Base-by-base conservation (phyloP, 1,284 basidiomycete species). In the Apiotrichum domesticum region DNA sequence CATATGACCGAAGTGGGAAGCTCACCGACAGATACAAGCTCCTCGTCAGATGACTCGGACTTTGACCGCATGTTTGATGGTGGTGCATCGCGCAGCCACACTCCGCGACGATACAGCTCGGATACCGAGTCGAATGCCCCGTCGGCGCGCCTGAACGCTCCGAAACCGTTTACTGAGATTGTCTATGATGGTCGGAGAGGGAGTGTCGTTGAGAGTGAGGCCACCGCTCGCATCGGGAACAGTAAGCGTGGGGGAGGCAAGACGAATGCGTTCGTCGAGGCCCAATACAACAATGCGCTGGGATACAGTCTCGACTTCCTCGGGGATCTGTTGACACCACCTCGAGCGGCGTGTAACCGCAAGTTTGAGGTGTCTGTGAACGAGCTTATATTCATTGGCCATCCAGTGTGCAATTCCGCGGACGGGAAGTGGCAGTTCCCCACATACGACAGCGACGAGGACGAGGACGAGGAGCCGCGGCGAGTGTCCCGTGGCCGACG, bases 341-440 rank as follows among this genome's bases (percentile, higher is more conserved):
- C 86, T 46, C 78, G 79, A 35, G 81, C 86, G 14, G 84, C 93
- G 71, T 96, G 92, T 69, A 91, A 98, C 74, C 90, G 92, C 71
- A 91, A 91, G 69, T 98, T 97, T 70, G 93, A 96, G 73, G 82
- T 98, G 34, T 77, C 88, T 46, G 86, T 97, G 21, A 93, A 98
- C 68, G 88, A 94, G 66, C 81, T 98, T n/a, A 88, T 86, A 2
- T 98, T 98, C 71, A 81, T 98, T 42, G 95, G 95, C 0, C 94
- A 98, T 73, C 95, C 95, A 0, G 91, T 98, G 1, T 87, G 86
- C 66, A 83, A 85, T 9, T 86, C 87, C 37, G 68, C 80, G n/a
- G 86, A 88, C 64, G 88, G 86, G 0, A 77, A 74, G 6, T 90
- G 88, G 88, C 64, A 63, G 40, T 69, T 58, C 52, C 70, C 67